phyloP scores from a whole-genome alignment of 2,329 filamentous ascomycete species.

The Celoporthe dispersa region DNA sequence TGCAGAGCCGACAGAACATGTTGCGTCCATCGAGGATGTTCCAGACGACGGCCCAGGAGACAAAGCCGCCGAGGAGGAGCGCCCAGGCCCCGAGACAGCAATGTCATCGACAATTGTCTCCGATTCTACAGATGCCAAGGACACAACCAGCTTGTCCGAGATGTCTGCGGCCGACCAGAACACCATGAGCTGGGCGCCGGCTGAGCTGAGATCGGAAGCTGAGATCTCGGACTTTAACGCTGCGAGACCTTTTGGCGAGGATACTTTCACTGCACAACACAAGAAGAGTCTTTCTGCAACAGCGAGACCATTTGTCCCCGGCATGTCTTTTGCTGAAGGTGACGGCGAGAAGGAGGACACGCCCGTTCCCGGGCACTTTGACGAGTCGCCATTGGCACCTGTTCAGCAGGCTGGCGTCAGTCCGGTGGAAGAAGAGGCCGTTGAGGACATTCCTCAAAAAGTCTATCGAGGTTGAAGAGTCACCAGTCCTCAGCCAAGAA shows the following conservation, averaged over 20 bases:
- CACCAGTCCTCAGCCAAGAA: conserved; percentile 18
- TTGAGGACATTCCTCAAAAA: conserved; percentile 30
- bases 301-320: conserved; percentile 69
- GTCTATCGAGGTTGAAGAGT: conserved; percentile 39
- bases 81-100: conserved; percentile 52
- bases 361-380: conserved; percentile 29
- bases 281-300: conserved; percentile 70
- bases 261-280: conserved; percentile 49
- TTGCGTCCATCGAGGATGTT: not conserved
- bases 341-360: conserved; percentile 34
- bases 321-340: conserved; percentile 39
- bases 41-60: conserved; percentile 30
- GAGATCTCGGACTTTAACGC: conserved; percentile 57
- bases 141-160: conserved; percentile 57
- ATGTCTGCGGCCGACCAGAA: conserved; percentile 53
- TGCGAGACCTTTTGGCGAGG: conserved; percentile 54
- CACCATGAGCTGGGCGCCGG: conserved; percentile 60
- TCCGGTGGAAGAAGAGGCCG: conserved; percentile 15
- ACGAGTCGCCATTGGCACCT: conserved; percentile 19
- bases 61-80: conserved; percentile 31
- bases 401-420: conserved; percentile 18
- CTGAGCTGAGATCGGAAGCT: conserved; percentile 58
- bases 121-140: conserved; percentile 59
- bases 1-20: conserved; percentile 55
- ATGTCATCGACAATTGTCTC: conserved; percentile 58